Evolutionary conservation across 2,329 filamentous ascomycete genomes (phyloP).

Genomic region (Cladophialophora chaetospira): DNA sequence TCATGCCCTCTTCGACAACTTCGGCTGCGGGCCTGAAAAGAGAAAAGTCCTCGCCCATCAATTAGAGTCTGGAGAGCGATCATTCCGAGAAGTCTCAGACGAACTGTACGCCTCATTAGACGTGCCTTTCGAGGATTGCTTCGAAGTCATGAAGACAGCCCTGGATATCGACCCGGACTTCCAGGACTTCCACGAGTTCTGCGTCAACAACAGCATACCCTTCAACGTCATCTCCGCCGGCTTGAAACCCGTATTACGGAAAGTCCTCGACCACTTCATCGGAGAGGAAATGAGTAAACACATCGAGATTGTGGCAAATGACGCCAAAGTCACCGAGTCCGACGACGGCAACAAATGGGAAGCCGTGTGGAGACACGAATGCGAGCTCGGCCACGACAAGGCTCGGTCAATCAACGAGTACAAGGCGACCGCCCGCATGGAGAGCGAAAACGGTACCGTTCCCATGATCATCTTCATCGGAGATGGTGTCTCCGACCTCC

Average conservation of each 20-base stretch:
- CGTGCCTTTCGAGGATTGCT: slow-evolving; percentile 68
- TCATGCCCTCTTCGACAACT: slow-evolving; percentile 67
- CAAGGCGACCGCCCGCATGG: slow-evolving; percentile 55
- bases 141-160: slow-evolving; percentile 63
- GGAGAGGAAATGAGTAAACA: slow-evolving; percentile 61
- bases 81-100: slow-evolving; percentile 70
- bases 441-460: slow-evolving; percentile 62
- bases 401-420: slow-evolving; percentile 65
- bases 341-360: slow-evolving; percentile 62
- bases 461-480: slow-evolving; percentile 71
- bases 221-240: slow-evolving; percentile 72
- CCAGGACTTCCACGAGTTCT: slow-evolving; percentile 65
- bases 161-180: slow-evolving; percentile 68
- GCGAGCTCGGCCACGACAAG: slow-evolving; percentile 67
- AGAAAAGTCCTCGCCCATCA: slow-evolving; percentile 63
- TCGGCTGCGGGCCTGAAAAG: slow-evolving; percentile 62
- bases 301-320: slow-evolving; percentile 70
- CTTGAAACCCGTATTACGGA: slow-evolving; percentile 63
- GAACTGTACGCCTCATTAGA: slow-evolving; percentile 71
- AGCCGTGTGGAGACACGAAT: slow-evolving; percentile 68
- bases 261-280: slow-evolving; percentile 65
- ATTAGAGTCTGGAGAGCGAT: slow-evolving; percentile 65
- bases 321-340: slow-evolving; percentile 58
- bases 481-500: slow-evolving; percentile 68
- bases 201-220: slow-evolving; percentile 62